Percentiles rank a stretch among this genome's conserved stretches.
Evolutionary conservation across 75 land plant genomes (phyloP).

Genomic region (Pinus albicaulis): DNA sequence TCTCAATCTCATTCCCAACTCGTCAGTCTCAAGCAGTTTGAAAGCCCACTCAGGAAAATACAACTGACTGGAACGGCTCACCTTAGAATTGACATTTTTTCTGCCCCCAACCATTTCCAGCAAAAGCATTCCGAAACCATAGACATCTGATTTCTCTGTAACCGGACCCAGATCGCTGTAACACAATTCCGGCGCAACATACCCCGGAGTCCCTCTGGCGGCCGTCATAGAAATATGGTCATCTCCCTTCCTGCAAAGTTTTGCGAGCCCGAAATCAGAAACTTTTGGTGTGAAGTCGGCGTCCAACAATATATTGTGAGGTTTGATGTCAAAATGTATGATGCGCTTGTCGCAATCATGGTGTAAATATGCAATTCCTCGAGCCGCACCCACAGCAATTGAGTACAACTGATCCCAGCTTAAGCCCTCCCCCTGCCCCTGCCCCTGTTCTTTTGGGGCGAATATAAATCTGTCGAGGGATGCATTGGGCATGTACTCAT

Average conservation of each 20-base stretch:
- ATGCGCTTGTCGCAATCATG: constrained; percentile 41
- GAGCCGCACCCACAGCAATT: constrained; percentile 54
- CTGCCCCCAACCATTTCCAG: no score
- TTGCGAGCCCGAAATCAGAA: constrained; percentile 43
- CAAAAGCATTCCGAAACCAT: no score
- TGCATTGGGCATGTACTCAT: constrained; percentile 25
- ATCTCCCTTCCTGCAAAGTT: constrained; percentile 9
- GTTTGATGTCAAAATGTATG: constrained; percentile 60
- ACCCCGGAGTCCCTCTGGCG: no score
- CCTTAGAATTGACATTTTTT: no score
- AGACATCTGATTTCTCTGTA: no score
- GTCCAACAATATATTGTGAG: constrained; percentile 55
- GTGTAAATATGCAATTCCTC: constrained; percentile 56
- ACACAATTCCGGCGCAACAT: no score
- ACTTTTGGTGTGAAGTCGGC: constrained; percentile 47
- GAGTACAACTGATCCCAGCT: constrained; percentile 21
- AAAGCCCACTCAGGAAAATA: no score
- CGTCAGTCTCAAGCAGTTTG: no score
- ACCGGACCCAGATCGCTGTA: no score
- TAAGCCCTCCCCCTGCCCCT: neutral
- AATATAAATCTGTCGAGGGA: neutral
- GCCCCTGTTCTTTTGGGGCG: neutral
- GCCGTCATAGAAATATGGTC: neutral
- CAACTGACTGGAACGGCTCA: no score
- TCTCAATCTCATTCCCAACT: no score